phyloP scores from a whole-genome alignment of 2,329 filamentous ascomycete species.

The Stachybotrys echinatus region DNA sequence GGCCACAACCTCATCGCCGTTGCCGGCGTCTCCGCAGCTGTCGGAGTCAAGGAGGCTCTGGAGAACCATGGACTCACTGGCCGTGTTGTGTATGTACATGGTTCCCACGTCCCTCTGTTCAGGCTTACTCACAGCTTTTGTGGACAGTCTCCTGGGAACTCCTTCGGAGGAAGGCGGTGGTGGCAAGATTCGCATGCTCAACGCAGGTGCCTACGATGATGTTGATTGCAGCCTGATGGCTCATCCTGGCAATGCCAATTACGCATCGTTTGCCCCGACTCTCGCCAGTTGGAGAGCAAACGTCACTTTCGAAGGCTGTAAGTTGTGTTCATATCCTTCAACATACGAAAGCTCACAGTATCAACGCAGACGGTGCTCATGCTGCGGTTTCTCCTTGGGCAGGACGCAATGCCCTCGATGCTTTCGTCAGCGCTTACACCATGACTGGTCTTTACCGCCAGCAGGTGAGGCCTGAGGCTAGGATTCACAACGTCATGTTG shows the following conservation, averaged over 20 bases:
- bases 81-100: constrained; percentile 1
- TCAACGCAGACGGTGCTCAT: constrained; percentile 4
- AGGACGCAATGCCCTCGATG: constrained; percentile 13
- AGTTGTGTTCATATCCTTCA: background rate
- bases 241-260: constrained; percentile 9
- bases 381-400: constrained; percentile 14
- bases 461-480: constrained; percentile 13
- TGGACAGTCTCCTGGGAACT: constrained; percentile 43
- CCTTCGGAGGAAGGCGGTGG: constrained; percentile 48
- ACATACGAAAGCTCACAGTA: background rate
- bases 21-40: constrained; percentile 37
- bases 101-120: constrained; percentile 36
- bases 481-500: constrained; percentile 14
- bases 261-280: background rate
- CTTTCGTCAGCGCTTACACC: constrained; percentile 10
- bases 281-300: background rate
- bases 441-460: constrained; percentile 13
- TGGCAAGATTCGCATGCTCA: constrained; percentile 40
- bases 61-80: constrained; percentile 1
- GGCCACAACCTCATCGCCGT: constrained; percentile 51
- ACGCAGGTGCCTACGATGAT: constrained; percentile 35
- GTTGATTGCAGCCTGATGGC: constrained; percentile 18
- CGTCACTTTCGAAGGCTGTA: background rate
- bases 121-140: too few species aligned
- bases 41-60: constrained; percentile 1